A percentile compares a stretch with the other conserved stretches of the same genome.
phyloP scores from a whole-genome alignment of 257 asterid species.

The Nicotiana paniculata region DNA sequence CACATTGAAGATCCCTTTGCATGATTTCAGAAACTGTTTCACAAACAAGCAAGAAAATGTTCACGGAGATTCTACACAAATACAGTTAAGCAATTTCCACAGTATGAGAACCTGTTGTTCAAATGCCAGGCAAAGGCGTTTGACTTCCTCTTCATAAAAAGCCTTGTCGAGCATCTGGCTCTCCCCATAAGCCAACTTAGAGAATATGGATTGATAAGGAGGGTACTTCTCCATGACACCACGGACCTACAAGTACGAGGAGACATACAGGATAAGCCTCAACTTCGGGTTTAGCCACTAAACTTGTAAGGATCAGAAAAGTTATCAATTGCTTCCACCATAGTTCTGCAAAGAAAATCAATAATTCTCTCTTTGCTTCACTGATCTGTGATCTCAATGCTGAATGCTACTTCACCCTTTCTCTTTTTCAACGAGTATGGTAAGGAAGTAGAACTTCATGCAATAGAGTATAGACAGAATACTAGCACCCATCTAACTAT shows the following conservation, averaged over 20 bases:
- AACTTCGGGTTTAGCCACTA: background rate
- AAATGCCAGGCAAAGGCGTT: conserved; percentile 78
- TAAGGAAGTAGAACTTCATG: background rate
- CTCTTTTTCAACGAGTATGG: background rate
- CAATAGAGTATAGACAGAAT: background rate
- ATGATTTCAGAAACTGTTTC: no score
- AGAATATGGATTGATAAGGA: conserved; percentile 70
- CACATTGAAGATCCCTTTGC: no score
- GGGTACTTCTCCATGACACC: conserved; percentile 81
- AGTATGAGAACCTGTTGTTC: conserved; percentile 73
- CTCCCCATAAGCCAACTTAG: conserved; percentile 79
- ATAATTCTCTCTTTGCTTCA: background rate
- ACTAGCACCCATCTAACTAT: background rate
- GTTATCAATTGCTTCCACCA: background rate
- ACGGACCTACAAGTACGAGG: conserved; percentile 54
- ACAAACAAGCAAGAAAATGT: background rate
- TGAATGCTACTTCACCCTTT: background rate
- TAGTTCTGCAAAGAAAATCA: background rate
- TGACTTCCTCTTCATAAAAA: conserved; percentile 89
- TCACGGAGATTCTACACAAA: background rate
- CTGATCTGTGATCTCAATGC: background rate
- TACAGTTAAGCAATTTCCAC: background rate
- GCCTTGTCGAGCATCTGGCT: conserved; percentile 95
- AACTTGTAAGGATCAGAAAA: background rate
- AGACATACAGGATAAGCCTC: background rate